Conservation (phyloP, 2,329 filamentous ascomycete species). For the Truncatella angustata region DNA sequence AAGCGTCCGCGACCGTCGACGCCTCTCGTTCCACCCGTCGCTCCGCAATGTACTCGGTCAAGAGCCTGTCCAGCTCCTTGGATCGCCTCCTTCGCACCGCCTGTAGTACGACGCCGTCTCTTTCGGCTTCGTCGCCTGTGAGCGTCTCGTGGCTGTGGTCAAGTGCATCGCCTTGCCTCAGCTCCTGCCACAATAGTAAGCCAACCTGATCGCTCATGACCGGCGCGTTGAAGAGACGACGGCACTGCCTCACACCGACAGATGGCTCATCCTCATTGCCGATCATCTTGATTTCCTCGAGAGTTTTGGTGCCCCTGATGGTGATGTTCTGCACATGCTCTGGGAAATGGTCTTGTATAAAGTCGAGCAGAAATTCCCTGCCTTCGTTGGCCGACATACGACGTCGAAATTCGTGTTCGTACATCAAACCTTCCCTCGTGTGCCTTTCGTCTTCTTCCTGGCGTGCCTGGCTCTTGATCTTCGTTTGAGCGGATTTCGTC, state of each 20-base stretch:
- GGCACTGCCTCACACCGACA: constrained; percentile 15
- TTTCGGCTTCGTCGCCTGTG: not conserved
- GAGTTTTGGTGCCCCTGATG: constrained; percentile 11
- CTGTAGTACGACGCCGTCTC: not conserved
- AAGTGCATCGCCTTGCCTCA: constrained; percentile 16
- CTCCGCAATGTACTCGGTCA: constrained; percentile 3
- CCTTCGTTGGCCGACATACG: constrained; percentile 11
- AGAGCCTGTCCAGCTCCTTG: not conserved
- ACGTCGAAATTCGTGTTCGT: constrained; percentile 7
- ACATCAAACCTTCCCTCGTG: not conserved
- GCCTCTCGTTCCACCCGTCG: too few relatives aligned
- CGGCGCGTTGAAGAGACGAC: constrained; percentile 20
- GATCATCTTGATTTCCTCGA: constrained; percentile 22
- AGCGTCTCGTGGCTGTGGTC: constrained; percentile 15
- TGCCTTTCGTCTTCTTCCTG: not conserved
- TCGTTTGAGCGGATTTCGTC: not conserved
- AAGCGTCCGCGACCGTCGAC: too few relatives aligned
- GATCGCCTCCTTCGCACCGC: not conserved
- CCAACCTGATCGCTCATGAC: constrained; percentile 19
- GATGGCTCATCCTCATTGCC: constrained; percentile 17
- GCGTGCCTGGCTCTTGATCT: constrained; percentile 1
- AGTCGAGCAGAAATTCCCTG: constrained; percentile 15
- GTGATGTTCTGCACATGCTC: constrained; percentile 14
- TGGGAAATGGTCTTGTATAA: constrained; percentile 15
- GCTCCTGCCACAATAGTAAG: constrained; percentile 17